Evolutionary conservation across 2,329 filamentous ascomycete genomes (phyloP), one percentile per base, ranked within the genome.

Genomic region (Xylariales sp.): DNA sequence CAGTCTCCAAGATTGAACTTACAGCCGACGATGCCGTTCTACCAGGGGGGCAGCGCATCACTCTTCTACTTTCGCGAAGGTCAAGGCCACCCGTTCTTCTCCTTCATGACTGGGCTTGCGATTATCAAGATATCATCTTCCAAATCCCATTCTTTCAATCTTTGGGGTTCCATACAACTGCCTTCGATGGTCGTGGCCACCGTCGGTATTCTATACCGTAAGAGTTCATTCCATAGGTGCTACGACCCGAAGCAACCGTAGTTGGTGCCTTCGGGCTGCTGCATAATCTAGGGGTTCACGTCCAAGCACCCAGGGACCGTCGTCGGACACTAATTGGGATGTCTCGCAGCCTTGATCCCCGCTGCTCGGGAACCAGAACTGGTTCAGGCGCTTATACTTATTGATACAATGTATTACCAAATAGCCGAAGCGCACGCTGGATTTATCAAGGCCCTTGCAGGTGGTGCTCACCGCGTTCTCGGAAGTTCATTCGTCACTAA

Each of bases 1-100:
- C n/a, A n/a, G n/a, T n/a, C n/a, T n/a, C n/a, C n/a, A n/a, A n/a
- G n/a, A n/a, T n/a, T n/a, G n/a, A n/a, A n/a, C n/a, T n/a, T n/a
- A n/a, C n/a, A n/a, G n/a, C n/a, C n/a, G 29, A 34, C 32, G 16
- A 34, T 34, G 32, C 32, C 32, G 9, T 34, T 19, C 16, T 34
- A 19, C 18, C 14, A 34, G 21, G 12, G n/a, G n/a, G 32, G 16
- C 32, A n/a, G n/a, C 8, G 32, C 32, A 11, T 34, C 16, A 20
- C 16, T 16, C 14, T 34, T 34, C 32, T 34, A 34, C n/a, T 14
- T 34, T 9, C 10, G 11, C 6, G 18, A 34, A 34, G 18, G 18
- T 10, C 6, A 34, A 20, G 18, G 18, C n/a, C 18, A 9, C 32
- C 32, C n/a, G 16, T 34, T 18, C 32, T 34, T 2, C 21, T 34